A percentile compares a stretch with the other conserved stretches of the same genome.
Evolutionary conservation across 2,329 filamentous ascomycete genomes (phyloP).

Genomic region (Myriangium duriaei): DNA sequence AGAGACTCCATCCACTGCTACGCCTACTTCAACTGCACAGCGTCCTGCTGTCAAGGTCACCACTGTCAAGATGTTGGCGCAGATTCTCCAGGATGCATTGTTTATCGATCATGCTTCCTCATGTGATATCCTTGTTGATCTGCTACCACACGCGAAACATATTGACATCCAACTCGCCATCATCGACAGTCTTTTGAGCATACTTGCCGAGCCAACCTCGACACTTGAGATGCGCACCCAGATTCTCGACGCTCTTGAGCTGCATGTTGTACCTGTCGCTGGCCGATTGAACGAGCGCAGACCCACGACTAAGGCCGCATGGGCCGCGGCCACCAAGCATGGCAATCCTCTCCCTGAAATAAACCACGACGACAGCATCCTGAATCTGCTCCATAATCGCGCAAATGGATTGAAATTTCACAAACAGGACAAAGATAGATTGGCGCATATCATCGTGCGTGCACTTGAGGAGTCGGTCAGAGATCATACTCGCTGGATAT

Average conservation of each 20-base stretch:
- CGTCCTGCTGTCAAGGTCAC: conserved; percentile 27
- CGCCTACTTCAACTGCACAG: conserved; percentile 5
- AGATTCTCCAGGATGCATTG: conserved; percentile 23
- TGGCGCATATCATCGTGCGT: neutral
- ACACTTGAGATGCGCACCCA: neutral
- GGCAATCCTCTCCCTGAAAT: neutral
- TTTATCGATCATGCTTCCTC: conserved; percentile 23
- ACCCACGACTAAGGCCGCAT: neutral
- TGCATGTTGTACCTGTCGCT: neutral
- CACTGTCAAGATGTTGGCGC: conserved; percentile 30
- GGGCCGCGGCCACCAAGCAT: neutral
- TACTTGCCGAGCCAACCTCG: conserved; percentile 13
- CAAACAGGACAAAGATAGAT: neutral
- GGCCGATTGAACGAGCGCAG: neutral
- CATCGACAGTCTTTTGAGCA: conserved; percentile 22
- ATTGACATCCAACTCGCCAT: conserved; percentile 26
- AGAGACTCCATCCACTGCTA: neutral
- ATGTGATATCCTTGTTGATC: conserved; percentile 20
- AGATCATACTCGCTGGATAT: neutral
- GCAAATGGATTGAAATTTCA: neutral
- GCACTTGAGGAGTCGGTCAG: neutral
- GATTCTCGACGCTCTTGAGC: neutral
- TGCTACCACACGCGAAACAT: conserved; percentile 23
- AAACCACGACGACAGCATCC: neutral
- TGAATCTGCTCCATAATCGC: neutral